Percentiles rank a stretch among this genome's conserved stretches.
phyloP scores from a whole-genome alignment of 192 early-diverging fungal species.

The Thamnidium elegans region DNA sequence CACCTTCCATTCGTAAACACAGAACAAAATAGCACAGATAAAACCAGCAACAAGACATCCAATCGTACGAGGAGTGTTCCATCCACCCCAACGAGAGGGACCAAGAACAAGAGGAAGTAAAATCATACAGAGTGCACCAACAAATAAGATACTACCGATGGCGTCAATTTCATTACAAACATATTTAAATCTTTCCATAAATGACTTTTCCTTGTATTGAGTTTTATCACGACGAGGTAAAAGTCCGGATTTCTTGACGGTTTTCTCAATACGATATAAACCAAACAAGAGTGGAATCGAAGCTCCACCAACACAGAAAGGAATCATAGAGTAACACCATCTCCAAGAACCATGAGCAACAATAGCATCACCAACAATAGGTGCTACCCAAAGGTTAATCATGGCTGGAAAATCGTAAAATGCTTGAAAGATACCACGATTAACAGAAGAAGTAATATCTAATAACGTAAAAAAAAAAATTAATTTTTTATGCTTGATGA shows the following conservation, averaged over 20 bases:
- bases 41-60: slow-evolving; percentile 18
- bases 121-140: slow-evolving; percentile 16
- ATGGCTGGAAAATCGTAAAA: slow-evolving; percentile 18
- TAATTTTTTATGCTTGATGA: background rate
- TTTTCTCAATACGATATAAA: slow-evolving; percentile 5
- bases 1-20: slow-evolving; percentile 18
- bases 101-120: slow-evolving; percentile 27
- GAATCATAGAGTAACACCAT: slow-evolving; percentile 27
- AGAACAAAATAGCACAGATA: slow-evolving; percentile 6
- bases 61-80: slow-evolving; percentile 20
- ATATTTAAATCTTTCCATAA: background rate
- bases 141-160: slow-evolving; percentile 19
- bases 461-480: background rate
- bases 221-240: background rate
- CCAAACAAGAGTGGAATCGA: slow-evolving; percentile 15
- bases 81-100: slow-evolving; percentile 16
- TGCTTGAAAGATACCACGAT: slow-evolving; percentile 22
- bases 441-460: slow-evolving; percentile 21
- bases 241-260: slow-evolving; percentile 1
- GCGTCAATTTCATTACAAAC: slow-evolving; percentile 7
- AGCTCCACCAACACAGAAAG: slow-evolving; percentile 12
- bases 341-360: slow-evolving; percentile 10
- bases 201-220: slow-evolving; percentile 8
- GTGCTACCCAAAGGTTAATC: slow-evolving; percentile 24
- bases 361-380: slow-evolving; percentile 25